phyloP scores from a whole-genome alignment of 352 stramenopile genomes.

The Pythium plurisporium region DNA sequence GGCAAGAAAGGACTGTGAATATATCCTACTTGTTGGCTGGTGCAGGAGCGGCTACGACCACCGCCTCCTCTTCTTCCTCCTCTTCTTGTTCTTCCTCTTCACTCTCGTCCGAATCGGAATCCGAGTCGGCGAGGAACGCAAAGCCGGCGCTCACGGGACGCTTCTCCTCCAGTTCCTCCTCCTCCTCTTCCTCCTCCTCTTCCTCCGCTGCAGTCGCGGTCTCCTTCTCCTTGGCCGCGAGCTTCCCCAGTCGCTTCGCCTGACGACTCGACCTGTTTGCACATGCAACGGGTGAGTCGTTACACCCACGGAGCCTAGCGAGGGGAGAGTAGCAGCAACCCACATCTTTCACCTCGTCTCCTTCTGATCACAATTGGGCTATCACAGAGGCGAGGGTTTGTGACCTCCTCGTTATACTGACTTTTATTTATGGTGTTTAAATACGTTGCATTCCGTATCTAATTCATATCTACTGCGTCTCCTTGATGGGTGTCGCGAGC shows the following conservation, averaged over 20 bases:
- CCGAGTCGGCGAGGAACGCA: constrained; percentile 65
- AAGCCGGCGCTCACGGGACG: constrained; percentile 53
- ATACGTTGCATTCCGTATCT: constrained; percentile 9
- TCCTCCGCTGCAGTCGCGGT: constrained; percentile 3
- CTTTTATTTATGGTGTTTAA: constrained; percentile 5
- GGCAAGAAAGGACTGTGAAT: neutral
- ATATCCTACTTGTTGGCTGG: neutral
- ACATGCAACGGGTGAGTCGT: neutral
- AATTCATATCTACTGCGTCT: too few relatives aligned
- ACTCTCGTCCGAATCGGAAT: constrained; percentile 36
- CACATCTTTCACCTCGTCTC: too few relatives aligned
- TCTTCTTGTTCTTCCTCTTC: constrained; percentile 23
- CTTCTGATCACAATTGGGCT: too few relatives aligned
- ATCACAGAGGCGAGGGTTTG: neutral
- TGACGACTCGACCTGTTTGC: constrained; percentile 67
- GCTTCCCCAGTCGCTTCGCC: constrained; percentile 56
- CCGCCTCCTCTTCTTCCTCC: constrained; percentile 25
- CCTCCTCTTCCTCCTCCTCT: constrained; percentile 31
- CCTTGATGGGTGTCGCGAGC: constrained; percentile 45
- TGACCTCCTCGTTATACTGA: constrained; percentile 9
- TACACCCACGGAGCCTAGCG: neutral
- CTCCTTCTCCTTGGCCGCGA: constrained; percentile 32
- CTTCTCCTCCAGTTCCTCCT: constrained; percentile 52
- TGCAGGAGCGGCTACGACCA: neutral
- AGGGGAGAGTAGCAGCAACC: neutral